These are phyloP conservation scores for Ustilago trichophora DNA, from an alignment of 1,284 basidiomycete genomes.

Conservation along the genomic window DNA sequence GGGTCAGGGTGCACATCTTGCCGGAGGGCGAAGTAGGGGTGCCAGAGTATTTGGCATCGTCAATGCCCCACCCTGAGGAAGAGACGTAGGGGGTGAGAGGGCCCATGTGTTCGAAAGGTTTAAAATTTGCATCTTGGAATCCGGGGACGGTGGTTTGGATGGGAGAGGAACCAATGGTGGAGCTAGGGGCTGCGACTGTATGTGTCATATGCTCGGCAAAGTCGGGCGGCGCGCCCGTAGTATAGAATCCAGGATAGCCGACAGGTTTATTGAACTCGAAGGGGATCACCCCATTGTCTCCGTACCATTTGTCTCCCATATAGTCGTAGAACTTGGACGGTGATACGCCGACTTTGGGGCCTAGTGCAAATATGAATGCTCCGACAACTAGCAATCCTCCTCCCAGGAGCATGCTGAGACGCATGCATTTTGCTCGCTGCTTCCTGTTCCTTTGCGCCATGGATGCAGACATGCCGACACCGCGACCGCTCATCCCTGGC, in stretches of 20 bases:
- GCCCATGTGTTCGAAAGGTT: conserved; percentile 64
- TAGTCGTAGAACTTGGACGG: conserved; percentile 33
- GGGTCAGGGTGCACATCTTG: conserved; percentile 46
- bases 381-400: conserved; percentile 37
- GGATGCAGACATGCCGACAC: conserved; percentile 35
- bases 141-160: conserved; percentile 58
- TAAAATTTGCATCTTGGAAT: conserved; percentile 44
- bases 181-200: conserved; percentile 28
- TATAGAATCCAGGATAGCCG: conserved; percentile 59
- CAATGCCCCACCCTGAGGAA: conserved; percentile 54
- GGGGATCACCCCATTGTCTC: conserved; percentile 22
- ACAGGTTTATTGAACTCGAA: conserved; percentile 56
- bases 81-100: conserved; percentile 62
- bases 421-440: conserved; percentile 24
- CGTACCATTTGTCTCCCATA: conserved; percentile 51
- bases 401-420: conserved; percentile 14
- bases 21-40: conserved; percentile 30
- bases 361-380: conserved; percentile 55
- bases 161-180: conserved; percentile 51
- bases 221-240: conserved; percentile 50
- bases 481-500: conserved; percentile 24
- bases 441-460: conserved; percentile 26
- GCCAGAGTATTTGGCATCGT: conserved; percentile 53
- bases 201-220: conserved; percentile 58
- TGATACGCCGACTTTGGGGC: conserved; percentile 30